Evolutionary conservation across 2,329 filamentous ascomycete genomes (phyloP).

Genomic region (Sporothrix inflata): DNA sequence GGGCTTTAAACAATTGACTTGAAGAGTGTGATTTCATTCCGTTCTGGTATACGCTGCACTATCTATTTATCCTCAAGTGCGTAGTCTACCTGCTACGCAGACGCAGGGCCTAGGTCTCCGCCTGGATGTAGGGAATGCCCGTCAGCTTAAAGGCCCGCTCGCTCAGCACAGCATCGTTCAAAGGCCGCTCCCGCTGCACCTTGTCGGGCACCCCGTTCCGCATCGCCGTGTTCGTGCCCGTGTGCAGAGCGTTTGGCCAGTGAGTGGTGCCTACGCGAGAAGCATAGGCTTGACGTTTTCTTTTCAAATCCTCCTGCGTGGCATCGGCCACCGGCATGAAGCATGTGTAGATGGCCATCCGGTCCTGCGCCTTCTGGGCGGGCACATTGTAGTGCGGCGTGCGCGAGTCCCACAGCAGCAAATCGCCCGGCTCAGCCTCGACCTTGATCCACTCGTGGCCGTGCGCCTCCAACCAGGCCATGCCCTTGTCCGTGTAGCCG

Average conservation of each 20-base stretch:
- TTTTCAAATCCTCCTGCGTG: background rate
- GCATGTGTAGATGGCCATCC: conserved; percentile 46
- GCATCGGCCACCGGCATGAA: conserved; percentile 47
- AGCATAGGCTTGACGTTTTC: background rate
- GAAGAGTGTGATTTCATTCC: too few species aligned
- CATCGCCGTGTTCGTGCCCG: background rate
- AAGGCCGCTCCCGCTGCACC: background rate
- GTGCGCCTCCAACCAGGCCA: conserved; percentile 44
- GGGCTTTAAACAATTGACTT: too few species aligned
- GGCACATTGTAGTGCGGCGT: conserved; percentile 49
- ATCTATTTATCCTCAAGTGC: too few species aligned
- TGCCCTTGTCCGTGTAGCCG: conserved; percentile 43
- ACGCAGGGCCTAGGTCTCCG: background rate
- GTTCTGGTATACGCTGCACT: too few species aligned
- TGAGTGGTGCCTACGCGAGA: background rate
- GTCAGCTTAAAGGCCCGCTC: conserved; percentile 15
- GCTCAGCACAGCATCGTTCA: background rate
- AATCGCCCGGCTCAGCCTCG: conserved; percentile 48
- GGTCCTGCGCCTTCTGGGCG: conserved; percentile 39
- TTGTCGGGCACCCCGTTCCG: background rate
- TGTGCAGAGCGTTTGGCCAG: background rate
- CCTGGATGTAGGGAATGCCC: conserved; percentile 5
- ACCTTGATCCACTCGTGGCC: conserved; percentile 38
- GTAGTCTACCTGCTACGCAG: background rate
- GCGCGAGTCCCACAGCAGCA: conserved; percentile 48